Evolutionary conservation across 176 grass and related monocot genomes (phyloP), one percentile per base, ranked within the genome.

Genomic region (Phragmites australis): DNA sequence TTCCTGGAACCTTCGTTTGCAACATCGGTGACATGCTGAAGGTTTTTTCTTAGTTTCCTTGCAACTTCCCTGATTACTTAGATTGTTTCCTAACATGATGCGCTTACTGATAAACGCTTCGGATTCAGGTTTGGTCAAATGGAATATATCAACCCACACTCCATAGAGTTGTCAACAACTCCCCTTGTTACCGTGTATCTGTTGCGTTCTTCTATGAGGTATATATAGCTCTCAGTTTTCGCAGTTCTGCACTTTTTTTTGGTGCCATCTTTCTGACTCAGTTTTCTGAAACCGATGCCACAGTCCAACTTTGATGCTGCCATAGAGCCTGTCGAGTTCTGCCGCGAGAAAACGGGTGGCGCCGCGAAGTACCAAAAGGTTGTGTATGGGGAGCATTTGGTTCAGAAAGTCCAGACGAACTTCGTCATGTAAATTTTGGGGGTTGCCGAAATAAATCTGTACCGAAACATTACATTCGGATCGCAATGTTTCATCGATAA

Each of bases 1-100:
- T 93, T 42, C 90, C 90, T 2, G 92, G 92, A 76, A 91, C 95
- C 57, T 98, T 98, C 44, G 92, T 94, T 53, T 98, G 95, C 47
- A 98, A 98, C 61, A 94, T 94, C 12, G 92, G 92, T 9, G 95
- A 97, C 84, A 97, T 94, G 92, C 47, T 98, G 46, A 98, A 98
- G 92, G 95, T 94, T 55, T 40, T 19, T 75, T 39, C 37, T 60
- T 34, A 18, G 2, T 9, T 27, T 32, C 0, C 45, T 56, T 50
- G 2, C 67, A 22, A 22, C 0, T 75, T 76, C 3, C 15, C 21
- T 61, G 5, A 25, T 25, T 22, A 61, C 47, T 59, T 72, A 32
- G 6, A n/a, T 71, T 32, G 10, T 47, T 21, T 40, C 41, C 32
- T 0, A 39, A 25, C 17, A n/a, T 29, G 18, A 65, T 6, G 13